These are phyloP conservation scores for Rubia balearica DNA, from an alignment of 305 asterid species.

Conservation along the genomic window DNA sequence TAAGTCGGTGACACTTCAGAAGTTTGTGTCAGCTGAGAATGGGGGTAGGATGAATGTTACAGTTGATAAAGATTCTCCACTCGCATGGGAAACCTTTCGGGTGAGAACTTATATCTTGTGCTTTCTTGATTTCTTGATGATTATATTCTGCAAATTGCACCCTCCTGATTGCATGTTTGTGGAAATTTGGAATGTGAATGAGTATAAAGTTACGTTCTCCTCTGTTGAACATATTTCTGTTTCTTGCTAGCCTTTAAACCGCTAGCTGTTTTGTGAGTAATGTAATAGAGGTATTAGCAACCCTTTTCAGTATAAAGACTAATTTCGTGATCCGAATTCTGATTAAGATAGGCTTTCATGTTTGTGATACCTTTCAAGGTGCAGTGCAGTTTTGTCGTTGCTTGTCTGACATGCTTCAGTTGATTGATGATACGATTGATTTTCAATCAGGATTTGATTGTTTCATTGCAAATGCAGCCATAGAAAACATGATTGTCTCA, in stretches of 20 bases:
- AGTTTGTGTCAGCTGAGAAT: conserved; percentile 56
- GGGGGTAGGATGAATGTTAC: conserved; percentile 56
- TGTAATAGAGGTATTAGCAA: not conserved
- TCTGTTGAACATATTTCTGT: not conserved
- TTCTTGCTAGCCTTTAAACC: not conserved
- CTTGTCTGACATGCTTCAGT: not conserved
- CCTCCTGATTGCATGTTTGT: not conserved
- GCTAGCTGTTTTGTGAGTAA: not conserved
- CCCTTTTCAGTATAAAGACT: not conserved
- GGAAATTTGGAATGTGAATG: not conserved
- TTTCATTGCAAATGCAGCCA: not conserved
- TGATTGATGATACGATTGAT: not conserved
- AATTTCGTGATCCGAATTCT: not conserved
- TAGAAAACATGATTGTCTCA: not conserved
- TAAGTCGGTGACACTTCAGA: conserved; percentile 45
- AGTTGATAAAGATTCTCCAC: conserved; percentile 56
- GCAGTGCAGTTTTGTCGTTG: not conserved
- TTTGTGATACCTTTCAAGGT: not conserved
- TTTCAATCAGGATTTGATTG: not conserved
- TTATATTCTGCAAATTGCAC: not conserved
- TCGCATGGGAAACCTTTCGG: conserved; percentile 69
- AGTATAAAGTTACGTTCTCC: not conserved
- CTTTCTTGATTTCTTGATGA: not conserved
- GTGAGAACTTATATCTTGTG: conserved; percentile 24
- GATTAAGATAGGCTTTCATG: not conserved